Conservation (phyloP, 129 eudicot species). For the Chrysanthemum lavandulifolium region DNA sequence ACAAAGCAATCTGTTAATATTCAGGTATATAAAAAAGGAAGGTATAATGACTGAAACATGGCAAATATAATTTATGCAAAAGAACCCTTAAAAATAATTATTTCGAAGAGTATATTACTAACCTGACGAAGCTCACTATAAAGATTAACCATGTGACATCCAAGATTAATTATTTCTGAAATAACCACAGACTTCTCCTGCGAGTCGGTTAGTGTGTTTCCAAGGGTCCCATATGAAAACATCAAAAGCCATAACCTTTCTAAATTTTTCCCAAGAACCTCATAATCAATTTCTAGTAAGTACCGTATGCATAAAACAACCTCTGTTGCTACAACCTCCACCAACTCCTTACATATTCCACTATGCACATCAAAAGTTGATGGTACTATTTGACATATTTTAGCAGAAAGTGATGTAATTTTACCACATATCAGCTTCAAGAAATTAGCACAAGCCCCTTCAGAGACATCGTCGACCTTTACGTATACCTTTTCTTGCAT, state of each 20-base stretch:
- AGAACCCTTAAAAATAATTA: neutral
- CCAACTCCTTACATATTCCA: slow-evolving; percentile 30
- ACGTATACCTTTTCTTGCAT: slow-evolving; percentile 54
- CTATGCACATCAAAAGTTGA: slow-evolving; percentile 31
- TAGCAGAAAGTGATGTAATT: slow-evolving; percentile 50
- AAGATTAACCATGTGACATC: slow-evolving; percentile 64
- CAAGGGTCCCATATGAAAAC: slow-evolving; percentile 56
- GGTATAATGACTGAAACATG: too few species aligned
- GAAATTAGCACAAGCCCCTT: slow-evolving; percentile 81
- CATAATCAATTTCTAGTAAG: slow-evolving; percentile 75
- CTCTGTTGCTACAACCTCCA: slow-evolving; percentile 53
- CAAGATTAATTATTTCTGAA: slow-evolving; percentile 55
- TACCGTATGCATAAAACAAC: slow-evolving; percentile 45
- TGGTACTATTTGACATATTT: slow-evolving; percentile 36
- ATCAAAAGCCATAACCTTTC: slow-evolving; percentile 80
- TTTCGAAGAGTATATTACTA: slow-evolving; percentile 25
- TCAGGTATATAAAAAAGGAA: too few species aligned
- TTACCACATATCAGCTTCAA: slow-evolving; percentile 47
- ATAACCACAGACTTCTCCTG: slow-evolving; percentile 34
- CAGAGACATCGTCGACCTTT: slow-evolving; percentile 76
- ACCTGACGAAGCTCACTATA: slow-evolving; percentile 99
- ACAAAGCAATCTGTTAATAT: too few species aligned
- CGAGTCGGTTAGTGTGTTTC: slow-evolving; percentile 34
- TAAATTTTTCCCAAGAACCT: slow-evolving; percentile 76
- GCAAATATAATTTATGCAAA: neutral